Conservation (phyloP, 306 rosid species). For the Rubus parviflorus region DNA sequence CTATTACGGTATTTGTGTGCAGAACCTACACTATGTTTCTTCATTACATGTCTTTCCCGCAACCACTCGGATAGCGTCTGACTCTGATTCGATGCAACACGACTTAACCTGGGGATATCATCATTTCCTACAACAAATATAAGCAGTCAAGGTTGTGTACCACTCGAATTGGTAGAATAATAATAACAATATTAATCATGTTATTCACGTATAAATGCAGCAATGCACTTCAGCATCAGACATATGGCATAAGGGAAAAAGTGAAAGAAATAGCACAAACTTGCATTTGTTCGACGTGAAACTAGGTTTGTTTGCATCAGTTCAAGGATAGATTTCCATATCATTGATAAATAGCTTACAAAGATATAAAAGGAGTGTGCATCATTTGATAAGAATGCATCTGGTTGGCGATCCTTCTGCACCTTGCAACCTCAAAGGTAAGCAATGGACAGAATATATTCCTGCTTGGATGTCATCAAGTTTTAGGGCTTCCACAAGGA, state of each 20-base stretch:
- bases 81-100: background rate
- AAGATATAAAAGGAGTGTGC: background rate
- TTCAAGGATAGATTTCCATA: background rate
- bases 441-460: conserved; percentile 60
- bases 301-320: background rate
- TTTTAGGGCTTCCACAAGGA: conserved; percentile 71
- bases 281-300: background rate
- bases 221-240: background rate
- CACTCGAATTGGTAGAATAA: background rate
- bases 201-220: background rate
- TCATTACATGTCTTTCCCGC: too few species aligned
- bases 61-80: too few species aligned
- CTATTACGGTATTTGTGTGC: background rate
- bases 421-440: conserved; percentile 79
- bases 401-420: conserved; percentile 76
- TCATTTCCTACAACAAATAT: conserved; percentile 2
- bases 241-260: background rate
- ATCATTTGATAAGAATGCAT: conserved; percentile 64
- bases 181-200: background rate
- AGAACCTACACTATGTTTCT: background rate
- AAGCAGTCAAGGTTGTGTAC: background rate
- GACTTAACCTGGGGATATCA: background rate
- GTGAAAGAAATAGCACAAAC: background rate
- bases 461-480: conserved; percentile 65
- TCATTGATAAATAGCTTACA: background rate